These are phyloP conservation scores for Crataegus laevigata DNA, from an alignment of 306 rosid species.

Conservation along the genomic window DNA sequence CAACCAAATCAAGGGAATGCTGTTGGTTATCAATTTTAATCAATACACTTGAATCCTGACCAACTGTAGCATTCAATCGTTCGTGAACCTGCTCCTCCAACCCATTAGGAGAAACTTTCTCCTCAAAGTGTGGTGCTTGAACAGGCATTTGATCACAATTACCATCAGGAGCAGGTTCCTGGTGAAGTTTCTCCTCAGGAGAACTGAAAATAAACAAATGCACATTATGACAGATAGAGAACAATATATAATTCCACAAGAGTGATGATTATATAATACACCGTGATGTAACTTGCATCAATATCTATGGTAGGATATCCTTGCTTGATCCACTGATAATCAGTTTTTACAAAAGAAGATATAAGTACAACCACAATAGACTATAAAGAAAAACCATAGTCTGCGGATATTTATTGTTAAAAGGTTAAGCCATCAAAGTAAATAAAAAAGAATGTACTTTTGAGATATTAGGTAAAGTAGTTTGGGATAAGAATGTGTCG, in stretches of 20 bases:
- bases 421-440: neutral
- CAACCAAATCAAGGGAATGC: conserved; percentile 51
- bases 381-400: neutral
- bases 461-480: neutral
- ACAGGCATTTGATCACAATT: conserved; percentile 47
- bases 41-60: conserved; percentile 42
- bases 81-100: conserved; percentile 39
- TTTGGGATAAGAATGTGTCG: neutral
- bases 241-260: neutral
- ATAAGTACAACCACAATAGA: neutral
- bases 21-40: conserved; percentile 44
- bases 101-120: conserved; percentile 37
- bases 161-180: conserved; percentile 42
- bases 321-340: neutral
- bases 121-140: conserved; percentile 42
- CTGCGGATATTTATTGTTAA: neutral
- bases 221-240: conserved; percentile 1
- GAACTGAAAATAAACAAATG: conserved; percentile 45
- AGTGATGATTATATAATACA: neutral
- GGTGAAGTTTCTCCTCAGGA: conserved; percentile 60
- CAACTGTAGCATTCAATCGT: conserved; percentile 35
- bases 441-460: neutral
- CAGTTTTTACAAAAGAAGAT: neutral
- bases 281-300: neutral
- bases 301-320: neutral